phyloP scores from a whole-genome alignment of 139 green algal genomes.

The Chlamydomonas urium region DNA sequence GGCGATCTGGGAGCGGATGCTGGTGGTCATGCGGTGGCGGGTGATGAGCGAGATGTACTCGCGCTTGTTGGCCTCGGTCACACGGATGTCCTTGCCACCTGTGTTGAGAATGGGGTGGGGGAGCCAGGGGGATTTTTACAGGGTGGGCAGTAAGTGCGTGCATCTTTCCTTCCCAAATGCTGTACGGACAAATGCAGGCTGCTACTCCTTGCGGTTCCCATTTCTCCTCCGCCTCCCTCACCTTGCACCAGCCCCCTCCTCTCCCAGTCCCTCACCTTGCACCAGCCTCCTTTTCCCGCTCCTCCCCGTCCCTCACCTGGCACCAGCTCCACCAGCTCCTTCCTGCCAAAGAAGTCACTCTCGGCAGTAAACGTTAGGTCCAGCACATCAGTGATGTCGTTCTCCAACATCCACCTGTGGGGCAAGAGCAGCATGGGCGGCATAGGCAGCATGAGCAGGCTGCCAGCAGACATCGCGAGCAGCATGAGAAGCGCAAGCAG shows the following conservation, averaged over 20 bases:
- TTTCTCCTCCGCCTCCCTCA: no score
- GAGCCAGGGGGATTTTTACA: no score
- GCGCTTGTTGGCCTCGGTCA: constrained; percentile 94
- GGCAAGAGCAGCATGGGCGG: no score
- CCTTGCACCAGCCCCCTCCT: no score
- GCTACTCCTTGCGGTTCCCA: no score
- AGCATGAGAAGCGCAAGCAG: background rate
- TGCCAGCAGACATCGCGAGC: background rate
- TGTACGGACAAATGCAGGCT: no score
- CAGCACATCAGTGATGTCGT: constrained; percentile 93
- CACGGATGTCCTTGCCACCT: constrained; percentile 52
- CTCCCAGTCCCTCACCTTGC: no score
- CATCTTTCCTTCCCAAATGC: no score
- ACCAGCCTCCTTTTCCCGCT: no score
- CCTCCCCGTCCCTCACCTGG: constrained; percentile 30
- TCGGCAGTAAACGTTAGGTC: constrained; percentile 94
- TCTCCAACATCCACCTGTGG: constrained; percentile 82
- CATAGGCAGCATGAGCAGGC: background rate
- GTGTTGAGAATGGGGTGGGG: no score
- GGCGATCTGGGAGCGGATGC: constrained; percentile 79
- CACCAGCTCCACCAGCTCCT: constrained; percentile 78
- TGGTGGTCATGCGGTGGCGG: constrained; percentile 90
- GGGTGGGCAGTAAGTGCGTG: no score
- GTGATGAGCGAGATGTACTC: constrained; percentile 95
- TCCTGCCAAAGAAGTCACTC: constrained; percentile 83